A percentile compares a stretch with the other conserved stretches of the same genome.
Evolutionary conservation across 257 asterid species (phyloP).

Genomic region (Solanum commersonii): DNA sequence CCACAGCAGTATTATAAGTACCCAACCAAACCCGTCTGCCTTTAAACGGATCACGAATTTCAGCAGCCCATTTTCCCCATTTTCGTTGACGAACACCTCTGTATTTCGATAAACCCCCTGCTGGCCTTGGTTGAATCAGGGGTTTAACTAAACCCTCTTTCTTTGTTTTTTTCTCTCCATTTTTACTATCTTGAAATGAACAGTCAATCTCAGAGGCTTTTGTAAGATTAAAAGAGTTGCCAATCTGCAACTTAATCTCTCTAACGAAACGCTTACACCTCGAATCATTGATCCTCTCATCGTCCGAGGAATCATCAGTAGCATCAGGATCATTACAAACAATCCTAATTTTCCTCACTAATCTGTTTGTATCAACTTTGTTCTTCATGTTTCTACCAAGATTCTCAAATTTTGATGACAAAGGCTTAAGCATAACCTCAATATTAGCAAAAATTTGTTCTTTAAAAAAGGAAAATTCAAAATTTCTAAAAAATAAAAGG

Average conservation of each 20-base stretch:
- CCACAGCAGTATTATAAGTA: constrained; percentile 61
- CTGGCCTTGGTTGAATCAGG: constrained; percentile 2
- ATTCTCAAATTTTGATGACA: constrained; percentile 5
- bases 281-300: constrained; percentile 23
- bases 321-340: constrained; percentile 80
- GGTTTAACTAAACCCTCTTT: not conserved
- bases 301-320: constrained; percentile 85
- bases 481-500: not conserved
- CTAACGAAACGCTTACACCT: constrained; percentile 38
- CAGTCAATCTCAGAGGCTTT: constrained; percentile 17
- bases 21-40: constrained; percentile 83
- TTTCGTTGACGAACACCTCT: constrained; percentile 76
- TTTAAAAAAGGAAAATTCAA: not conserved
- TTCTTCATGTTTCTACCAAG: constrained; percentile 14
- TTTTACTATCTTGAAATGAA: constrained; percentile 36
- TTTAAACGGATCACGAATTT: constrained; percentile 68
- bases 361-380: constrained; percentile 8
- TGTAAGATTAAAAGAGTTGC: not conserved
- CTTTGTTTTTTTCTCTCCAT: constrained; percentile 15
- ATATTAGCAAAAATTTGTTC: not conserved
- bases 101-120: constrained; percentile 15
- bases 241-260: constrained; percentile 34
- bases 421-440: constrained; percentile 43
- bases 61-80: constrained; percentile 99
- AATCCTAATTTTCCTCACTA: constrained; percentile 41